These are phyloP conservation scores for Carex scoparia DNA, from an alignment of 176 grass and related monocot genomes.

Conservation along the genomic window DNA sequence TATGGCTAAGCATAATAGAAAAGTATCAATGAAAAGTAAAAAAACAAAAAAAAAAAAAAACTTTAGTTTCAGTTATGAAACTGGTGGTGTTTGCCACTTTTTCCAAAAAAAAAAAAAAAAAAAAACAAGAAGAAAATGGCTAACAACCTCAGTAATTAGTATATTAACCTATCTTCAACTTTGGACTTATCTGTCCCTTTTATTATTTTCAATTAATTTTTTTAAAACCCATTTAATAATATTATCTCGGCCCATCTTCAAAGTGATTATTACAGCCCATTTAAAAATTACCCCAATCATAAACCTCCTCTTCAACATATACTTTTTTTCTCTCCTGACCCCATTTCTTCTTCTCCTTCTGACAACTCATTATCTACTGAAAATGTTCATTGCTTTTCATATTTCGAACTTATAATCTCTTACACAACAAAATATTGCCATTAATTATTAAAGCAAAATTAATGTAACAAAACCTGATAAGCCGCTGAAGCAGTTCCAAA, in stretches of 20 bases:
- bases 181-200: background rate
- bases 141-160: too few species aligned
- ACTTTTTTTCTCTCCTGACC: background rate
- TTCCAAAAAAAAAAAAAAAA: too few species aligned
- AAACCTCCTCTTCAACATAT: background rate
- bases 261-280: background rate
- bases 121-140: too few species aligned
- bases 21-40: background rate
- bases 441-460: background rate
- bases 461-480: constrained; percentile 30
- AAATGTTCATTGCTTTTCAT: background rate
- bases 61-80: too few species aligned
- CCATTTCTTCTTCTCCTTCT: background rate
- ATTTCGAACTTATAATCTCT: too few species aligned
- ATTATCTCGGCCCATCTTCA: background rate
- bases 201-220: background rate
- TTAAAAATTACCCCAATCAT: background rate
- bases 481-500: constrained; percentile 46
- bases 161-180: background rate
- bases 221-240: background rate
- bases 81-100: too few species aligned
- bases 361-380: background rate
- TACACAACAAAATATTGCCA: too few species aligned
- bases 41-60: background rate
- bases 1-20: background rate